Base-by-base conservation (phyloP, 129 eudicot genomes). In the Helianthus tuberosus region DNA sequence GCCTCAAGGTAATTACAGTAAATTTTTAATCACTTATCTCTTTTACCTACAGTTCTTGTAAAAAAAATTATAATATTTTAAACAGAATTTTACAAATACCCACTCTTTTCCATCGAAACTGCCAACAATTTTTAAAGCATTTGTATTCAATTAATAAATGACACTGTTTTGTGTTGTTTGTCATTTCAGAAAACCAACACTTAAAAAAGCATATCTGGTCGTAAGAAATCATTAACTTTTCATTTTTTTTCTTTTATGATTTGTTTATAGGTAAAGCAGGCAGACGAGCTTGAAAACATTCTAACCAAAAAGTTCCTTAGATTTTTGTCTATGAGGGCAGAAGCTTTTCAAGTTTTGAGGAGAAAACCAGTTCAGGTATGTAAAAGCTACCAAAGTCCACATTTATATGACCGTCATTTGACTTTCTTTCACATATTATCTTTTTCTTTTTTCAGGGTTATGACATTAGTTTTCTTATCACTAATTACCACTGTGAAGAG, bases 231-330 rank as follows among this genome's bases (percentile, higher is more conserved):
- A 38, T 8, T 64, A 29, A 51, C 14, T 5, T 0, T 23, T 16
- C 35, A 29, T 58, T 29, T 69, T 58, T 17, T 17, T 44, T 9
- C 14, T 13, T 47, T 36, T 66, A 9, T 49, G 14, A 66, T 80
- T 14, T 5, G 11, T 68, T 11, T 44, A 62, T 64, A 90, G 98
- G 98, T 94, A 66, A 94, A 88, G 85, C 98, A 94, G 84, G 85
- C 98, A 58, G 98, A 94, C 68, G 98, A 94, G 82, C 98, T 94
- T 75, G 98, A 94, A 79, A 94, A 94, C 84, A 94, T 94, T 54
- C 73, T 94, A 63, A 82, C 98, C 6, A 94, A 94, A 75, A 94
- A 94, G 67, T 94, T 94, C 50, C 98, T 94, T 68, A 78, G 98
- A 73, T 94, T 94, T 85, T 85, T 94, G 78, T 90, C 98, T 6